These are phyloP conservation scores for Mycena polygramma DNA, from an alignment of 768 basidiomycete species.

Conservation along the genomic window DNA sequence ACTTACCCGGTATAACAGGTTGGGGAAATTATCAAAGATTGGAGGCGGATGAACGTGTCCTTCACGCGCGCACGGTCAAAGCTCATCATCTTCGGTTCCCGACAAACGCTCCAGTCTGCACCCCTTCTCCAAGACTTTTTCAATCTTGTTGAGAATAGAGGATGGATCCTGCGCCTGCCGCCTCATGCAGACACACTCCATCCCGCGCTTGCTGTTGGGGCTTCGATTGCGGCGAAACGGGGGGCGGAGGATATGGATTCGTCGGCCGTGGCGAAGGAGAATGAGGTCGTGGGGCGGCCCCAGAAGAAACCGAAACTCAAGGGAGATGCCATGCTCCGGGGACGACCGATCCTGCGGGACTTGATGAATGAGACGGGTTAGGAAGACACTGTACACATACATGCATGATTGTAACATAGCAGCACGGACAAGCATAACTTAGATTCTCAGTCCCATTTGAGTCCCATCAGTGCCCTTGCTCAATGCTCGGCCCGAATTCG, in stretches of 20 bases:
- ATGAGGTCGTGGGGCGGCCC: conserved; percentile 35
- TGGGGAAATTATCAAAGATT: conserved; percentile 94
- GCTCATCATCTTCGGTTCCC: conserved; percentile 91
- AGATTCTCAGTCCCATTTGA: no score
- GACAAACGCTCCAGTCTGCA: conserved; percentile 75
- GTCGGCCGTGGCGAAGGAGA: conserved; percentile 21
- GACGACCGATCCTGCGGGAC: conserved; percentile 73
- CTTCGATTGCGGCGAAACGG: conserved; percentile 45
- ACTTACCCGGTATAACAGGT: conserved; percentile 61
- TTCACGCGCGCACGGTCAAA: conserved; percentile 95
- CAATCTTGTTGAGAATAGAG: conserved; percentile 73
- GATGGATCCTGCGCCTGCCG: conserved; percentile 79
- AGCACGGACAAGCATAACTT: no score
- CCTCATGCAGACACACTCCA: conserved; percentile 68
- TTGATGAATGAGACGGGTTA: conserved; percentile 58
- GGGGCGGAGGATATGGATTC: conserved; percentile 40
- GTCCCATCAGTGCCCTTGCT: no score
- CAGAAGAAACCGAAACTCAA: conserved; percentile 56
- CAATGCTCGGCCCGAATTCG: no score
- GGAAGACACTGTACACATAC: conserved; percentile 1
- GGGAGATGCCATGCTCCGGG: conserved; percentile 60
- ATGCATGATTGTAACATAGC: conserved; percentile 2
- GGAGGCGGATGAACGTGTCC: conserved; percentile 96
- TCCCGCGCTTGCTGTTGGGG: conserved; percentile 38
- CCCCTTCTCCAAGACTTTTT: conserved; percentile 83